These are phyloP conservation scores for Orychophragmus violaceus DNA, from an alignment of 345 rosid genomes.

Conservation along the genomic window DNA sequence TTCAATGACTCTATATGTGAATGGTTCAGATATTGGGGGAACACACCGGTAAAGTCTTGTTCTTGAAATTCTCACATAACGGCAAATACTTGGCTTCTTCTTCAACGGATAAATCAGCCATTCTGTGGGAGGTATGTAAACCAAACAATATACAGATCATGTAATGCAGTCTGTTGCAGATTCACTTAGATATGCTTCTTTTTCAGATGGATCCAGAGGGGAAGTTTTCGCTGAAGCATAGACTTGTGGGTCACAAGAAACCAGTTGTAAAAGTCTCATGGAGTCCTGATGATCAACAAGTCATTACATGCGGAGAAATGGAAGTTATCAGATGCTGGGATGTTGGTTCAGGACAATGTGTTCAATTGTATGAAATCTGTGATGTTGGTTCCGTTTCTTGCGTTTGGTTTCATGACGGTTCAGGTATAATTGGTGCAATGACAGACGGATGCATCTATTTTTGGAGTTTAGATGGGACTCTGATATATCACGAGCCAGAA, in stretches of 20 bases:
- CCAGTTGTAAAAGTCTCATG: constrained; percentile 47
- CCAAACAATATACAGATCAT: too few relatives aligned
- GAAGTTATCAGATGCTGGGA: constrained; percentile 53
- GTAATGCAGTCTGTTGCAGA: too few relatives aligned
- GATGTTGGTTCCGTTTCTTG: constrained; percentile 49
- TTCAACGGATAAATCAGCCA: constrained; percentile 10
- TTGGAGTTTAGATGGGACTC: constrained; percentile 52
- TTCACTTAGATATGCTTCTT: background rate
- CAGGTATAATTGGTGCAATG: constrained; percentile 44
- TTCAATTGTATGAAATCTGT: constrained; percentile 35
- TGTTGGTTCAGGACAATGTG: constrained; percentile 42
- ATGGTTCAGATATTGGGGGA: constrained; percentile 41
- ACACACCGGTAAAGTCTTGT: constrained; percentile 61
- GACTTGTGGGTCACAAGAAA: constrained; percentile 39
- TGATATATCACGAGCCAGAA: constrained; percentile 37
- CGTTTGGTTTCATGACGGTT: constrained; percentile 55
- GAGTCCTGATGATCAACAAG: constrained; percentile 49
- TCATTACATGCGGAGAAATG: constrained; percentile 54
- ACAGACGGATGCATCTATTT: constrained; percentile 40
- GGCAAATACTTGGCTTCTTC: constrained; percentile 59
- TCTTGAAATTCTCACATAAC: constrained; percentile 49
- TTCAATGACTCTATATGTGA: background rate
- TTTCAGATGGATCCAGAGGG: background rate
- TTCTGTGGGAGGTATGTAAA: background rate
- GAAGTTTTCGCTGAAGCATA: constrained; percentile 33